Base-by-base conservation (phyloP, 2,329 filamentous ascomycete species). In the Pezicula carpinea region DNA sequence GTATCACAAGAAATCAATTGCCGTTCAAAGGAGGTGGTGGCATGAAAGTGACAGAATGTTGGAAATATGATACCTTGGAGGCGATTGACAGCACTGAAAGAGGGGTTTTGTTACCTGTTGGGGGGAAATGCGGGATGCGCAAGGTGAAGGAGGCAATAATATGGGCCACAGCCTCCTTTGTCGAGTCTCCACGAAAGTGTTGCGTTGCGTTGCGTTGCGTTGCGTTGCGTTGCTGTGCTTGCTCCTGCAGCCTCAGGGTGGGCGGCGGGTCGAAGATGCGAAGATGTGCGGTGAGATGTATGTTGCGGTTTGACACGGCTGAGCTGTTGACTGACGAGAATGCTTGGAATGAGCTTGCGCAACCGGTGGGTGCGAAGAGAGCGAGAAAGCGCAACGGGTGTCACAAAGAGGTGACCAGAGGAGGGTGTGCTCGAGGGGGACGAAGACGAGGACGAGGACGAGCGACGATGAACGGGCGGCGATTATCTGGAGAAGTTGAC, bases 1-100 rank as follows among this genome's bases (percentile, higher is more conserved):
- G 39, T 42, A 29, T 21, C 13, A 42, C 39, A 42, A 42, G 23
- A 18, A 42, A 23, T 42, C 39, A 42, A 29, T 42, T n/a, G 39
- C 26, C 39, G 26, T 23, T 29, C 39, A 15, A 15, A 19, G 14
- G 5, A 19, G 33, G 15, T 7, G 8, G 4, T 35, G 33, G 33
- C 5, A 35, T 15, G 33, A 7, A 19, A 35, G 18, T 15, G 33
- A 19, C 18, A 19, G 33, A 35, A 35, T 14, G 33, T 15, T 13
- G 33, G 33, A 35, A 35, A 35, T 15, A 7, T 19, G 33, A 19
- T 7, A 14, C n/a, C 14, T 29, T 29, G 33, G 11, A 15, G 33
- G 33, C n/a, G 33, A 35, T 35, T 15, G 33, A 35, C 18, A 35
- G 4, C n/a, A 19, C 15, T 14, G 33, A 35, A 29, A 29, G 26